A percentile compares a stretch with the other conserved stretches of the same genome.
These are phyloP conservation scores for Neospora caninum DNA, from an alignment of 169 alveolate genomes.

Conservation along the genomic window DNA sequence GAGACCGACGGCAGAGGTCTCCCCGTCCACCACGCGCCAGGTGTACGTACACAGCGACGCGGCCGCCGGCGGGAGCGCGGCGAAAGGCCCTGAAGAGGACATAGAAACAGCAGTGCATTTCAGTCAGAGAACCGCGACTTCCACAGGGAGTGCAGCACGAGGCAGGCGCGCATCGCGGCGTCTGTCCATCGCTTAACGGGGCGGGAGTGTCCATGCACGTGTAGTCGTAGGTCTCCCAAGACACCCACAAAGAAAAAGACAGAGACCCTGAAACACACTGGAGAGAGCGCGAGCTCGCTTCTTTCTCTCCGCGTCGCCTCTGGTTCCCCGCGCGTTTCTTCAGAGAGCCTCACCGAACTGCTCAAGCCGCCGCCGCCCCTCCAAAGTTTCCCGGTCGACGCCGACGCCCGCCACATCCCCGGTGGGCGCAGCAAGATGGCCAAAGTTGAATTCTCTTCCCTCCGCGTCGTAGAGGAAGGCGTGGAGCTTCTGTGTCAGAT, in stretches of 20 bases:
- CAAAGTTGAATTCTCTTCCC: neutral
- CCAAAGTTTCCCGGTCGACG: neutral
- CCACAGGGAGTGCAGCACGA: neutral
- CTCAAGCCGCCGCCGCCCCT: neutral
- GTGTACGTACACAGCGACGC: constrained; percentile 39
- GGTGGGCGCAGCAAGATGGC: neutral
- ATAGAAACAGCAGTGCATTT: too few relatives aligned
- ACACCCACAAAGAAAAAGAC: neutral
- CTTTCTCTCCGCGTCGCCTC: too few relatives aligned
- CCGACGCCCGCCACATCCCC: neutral
- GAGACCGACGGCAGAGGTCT: neutral
- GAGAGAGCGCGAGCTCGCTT: too few relatives aligned
- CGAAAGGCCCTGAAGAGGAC: neutral
- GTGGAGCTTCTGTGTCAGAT: neutral
- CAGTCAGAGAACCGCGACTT: neutral
- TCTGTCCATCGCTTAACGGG: too few relatives aligned
- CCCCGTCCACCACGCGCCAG: neutral
- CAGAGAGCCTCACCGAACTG: neutral
- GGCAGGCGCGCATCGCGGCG: too few relatives aligned
- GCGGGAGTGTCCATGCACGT: too few relatives aligned
- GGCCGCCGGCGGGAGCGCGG: neutral
- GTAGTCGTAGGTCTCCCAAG: neutral
- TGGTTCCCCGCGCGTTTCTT: too few relatives aligned
- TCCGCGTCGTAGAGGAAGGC: constrained; percentile 19
- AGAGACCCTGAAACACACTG: neutral